These are phyloP conservation scores for Chrysopogon serrulatus DNA, from an alignment of 176 grass and related monocot genomes.

Conservation along the genomic window DNA sequence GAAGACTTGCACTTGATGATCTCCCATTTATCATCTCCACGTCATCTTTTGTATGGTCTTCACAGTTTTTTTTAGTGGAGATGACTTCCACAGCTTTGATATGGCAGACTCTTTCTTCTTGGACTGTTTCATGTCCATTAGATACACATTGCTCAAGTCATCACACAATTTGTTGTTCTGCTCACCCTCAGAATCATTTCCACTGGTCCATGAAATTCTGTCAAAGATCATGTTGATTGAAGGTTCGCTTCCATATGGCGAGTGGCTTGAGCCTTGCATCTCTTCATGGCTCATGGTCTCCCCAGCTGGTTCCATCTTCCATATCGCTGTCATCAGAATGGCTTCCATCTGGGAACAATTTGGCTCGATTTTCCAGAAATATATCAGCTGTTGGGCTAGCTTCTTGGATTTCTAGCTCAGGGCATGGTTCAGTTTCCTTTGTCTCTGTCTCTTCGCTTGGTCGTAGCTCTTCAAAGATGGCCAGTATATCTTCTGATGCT, in stretches of 20 bases:
- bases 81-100: conserved; percentile 68
- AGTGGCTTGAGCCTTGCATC: conserved; percentile 57
- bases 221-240: conserved; percentile 55
- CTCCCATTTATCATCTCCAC: conserved; percentile 21
- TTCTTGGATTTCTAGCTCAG: conserved; percentile 43
- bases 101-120: conserved; percentile 79
- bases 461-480: conserved; percentile 73
- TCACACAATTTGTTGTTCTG: background rate
- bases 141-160: conserved; percentile 22
- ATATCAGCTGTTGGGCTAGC: conserved; percentile 37
- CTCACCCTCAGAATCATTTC: conserved; percentile 25
- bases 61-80: conserved; percentile 48
- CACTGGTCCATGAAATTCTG: conserved; percentile 40
- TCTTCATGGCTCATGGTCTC: conserved; percentile 75
- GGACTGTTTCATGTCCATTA: conserved; percentile 36
- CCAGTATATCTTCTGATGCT: conserved; percentile 69
- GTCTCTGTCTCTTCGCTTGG: conserved; percentile 14
- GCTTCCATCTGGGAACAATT: conserved; percentile 41
- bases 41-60: conserved; percentile 16
- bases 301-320: conserved; percentile 76
- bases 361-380: conserved; percentile 52
- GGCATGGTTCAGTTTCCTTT: conserved; percentile 40
- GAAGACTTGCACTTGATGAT: conserved; percentile 10
- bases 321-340: conserved; percentile 43
- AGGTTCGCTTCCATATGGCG: conserved; percentile 57